Evolutionary conservation across 1,139 yeast genomes (phyloP).

Genomic region (Cylindricascospora bacillispora): DNA sequence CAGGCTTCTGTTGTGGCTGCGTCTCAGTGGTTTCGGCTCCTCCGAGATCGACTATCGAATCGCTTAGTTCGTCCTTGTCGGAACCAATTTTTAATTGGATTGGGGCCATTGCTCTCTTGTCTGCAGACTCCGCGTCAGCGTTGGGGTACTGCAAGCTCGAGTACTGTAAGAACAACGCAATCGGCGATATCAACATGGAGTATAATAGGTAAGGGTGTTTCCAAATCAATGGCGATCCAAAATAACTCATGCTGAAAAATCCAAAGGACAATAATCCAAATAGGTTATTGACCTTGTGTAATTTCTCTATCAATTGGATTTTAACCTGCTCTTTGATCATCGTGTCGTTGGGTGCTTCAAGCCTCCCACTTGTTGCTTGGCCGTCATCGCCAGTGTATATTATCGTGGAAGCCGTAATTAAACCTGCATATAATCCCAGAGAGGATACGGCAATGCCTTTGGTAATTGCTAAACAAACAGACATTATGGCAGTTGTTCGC

Average conservation of each 20-base stretch:
- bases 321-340: constrained; percentile 2
- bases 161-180: constrained; percentile 13
- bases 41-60: constrained; percentile 22
- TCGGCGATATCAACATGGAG: constrained; percentile 25
- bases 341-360: constrained; percentile 3
- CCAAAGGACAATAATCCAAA: constrained; percentile 22
- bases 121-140: not conserved
- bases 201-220: constrained; percentile 27
- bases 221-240: constrained; percentile 21
- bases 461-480: constrained; percentile 23
- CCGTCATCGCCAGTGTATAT: constrained; percentile 69
- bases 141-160: constrained; percentile 4
- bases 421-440: constrained; percentile 88
- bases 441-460: constrained; percentile 61
- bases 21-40: constrained; percentile 4
- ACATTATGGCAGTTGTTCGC: constrained; percentile 9
- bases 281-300: constrained; percentile 13
- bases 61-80: constrained; percentile 11
- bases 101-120: constrained; percentile 1
- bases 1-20: constrained; percentile 3
- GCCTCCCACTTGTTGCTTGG: constrained; percentile 4
- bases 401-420: constrained; percentile 72
- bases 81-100: constrained; percentile 3
- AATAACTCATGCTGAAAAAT: constrained; percentile 25
- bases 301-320: constrained; percentile 4